Base-by-base conservation (phyloP, 2,329 filamentous ascomycete genomes). In the Sporothrix phasma region DNA sequence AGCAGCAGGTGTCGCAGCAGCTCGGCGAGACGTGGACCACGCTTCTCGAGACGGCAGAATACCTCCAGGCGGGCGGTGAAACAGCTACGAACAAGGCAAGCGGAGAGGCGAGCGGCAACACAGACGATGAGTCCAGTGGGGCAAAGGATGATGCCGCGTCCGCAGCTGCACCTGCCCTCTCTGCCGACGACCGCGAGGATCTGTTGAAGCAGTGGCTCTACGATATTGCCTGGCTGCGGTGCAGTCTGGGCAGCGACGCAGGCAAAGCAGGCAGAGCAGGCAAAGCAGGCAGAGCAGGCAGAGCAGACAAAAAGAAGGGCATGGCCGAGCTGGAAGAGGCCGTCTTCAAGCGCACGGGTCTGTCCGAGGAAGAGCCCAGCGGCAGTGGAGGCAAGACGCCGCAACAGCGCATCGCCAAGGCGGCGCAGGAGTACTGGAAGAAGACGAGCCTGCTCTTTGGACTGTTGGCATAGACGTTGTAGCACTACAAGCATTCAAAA, bases 371-470 rank as follows among this genome's bases (percentile, higher is more conserved):
- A 8, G 61, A 37, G 3, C 31, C 19, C 41, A 45, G 26, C 24
- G 26, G 10, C 6, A 80, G 81, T 0, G 72, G 81, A 3, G 46
- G 24, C n/a, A 78, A 81, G 31, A 74, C 78, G 11, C 76, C 74
- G 5, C 77, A 76, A 17, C 74, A 80, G 51, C 83, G 83, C 67
- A 74, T 95, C 43, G 74, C 72, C 68, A 88, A 87, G 74, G 78
- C 80, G 17, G 84, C 90, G 5, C 78, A 81, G 53, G 90, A 92
- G 61, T 95, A 94, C 74, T 94, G 90, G 85, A 90, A 88, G 77
- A 85, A 88, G 70, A 94, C 89, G 11, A 87, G 84, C 73, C 75
- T 97, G 67, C 74, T 97, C 29, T 96, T 97, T 76, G 91, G 89
- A 2, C 76, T 96, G 64, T 76, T 97, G 68, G 80, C 80, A 68